phyloP scores from a whole-genome alignment of 129 eudicot species.

The Calendula officinalis region DNA sequence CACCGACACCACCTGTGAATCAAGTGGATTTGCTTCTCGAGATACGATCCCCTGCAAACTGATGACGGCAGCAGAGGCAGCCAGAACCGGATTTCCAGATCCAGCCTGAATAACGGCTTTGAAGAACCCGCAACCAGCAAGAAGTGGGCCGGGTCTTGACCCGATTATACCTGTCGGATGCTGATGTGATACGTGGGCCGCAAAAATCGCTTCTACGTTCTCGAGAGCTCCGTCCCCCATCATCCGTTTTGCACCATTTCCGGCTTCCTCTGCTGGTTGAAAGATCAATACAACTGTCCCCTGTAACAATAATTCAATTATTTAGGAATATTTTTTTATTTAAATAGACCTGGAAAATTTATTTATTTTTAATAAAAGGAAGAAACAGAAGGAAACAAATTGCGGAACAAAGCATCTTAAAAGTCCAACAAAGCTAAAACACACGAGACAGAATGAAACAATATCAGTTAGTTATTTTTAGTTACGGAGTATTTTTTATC shows the following conservation, averaged over 20 bases:
- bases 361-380: too few relatives aligned
- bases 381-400: too few relatives aligned
- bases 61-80: slow-evolving; percentile 86
- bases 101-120: slow-evolving; percentile 49
- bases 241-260: slow-evolving; percentile 92
- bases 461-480: too few relatives aligned
- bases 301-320: slow-evolving; percentile 25
- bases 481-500: too few relatives aligned
- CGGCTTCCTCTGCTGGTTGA: slow-evolving; percentile 99
- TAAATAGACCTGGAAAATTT: too few relatives aligned
- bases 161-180: slow-evolving; percentile 66
- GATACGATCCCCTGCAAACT: slow-evolving; percentile 92
- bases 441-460: too few relatives aligned
- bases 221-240: slow-evolving; percentile 79
- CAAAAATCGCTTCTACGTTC: slow-evolving; percentile 82
- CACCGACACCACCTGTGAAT: slow-evolving; percentile 92
- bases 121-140: slow-evolving; percentile 92
- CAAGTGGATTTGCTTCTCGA: slow-evolving; percentile 86
- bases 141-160: slow-evolving; percentile 85
- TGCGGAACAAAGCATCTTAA: too few relatives aligned
- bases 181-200: slow-evolving; percentile 72
- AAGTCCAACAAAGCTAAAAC: too few relatives aligned
- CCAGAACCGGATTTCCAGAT: slow-evolving; percentile 50
- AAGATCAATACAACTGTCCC: slow-evolving; percentile 82
- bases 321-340: not conserved